These are phyloP conservation scores for Dentipellis fragilis DNA, from an alignment of 768 basidiomycete species.

Conservation along the genomic window DNA sequence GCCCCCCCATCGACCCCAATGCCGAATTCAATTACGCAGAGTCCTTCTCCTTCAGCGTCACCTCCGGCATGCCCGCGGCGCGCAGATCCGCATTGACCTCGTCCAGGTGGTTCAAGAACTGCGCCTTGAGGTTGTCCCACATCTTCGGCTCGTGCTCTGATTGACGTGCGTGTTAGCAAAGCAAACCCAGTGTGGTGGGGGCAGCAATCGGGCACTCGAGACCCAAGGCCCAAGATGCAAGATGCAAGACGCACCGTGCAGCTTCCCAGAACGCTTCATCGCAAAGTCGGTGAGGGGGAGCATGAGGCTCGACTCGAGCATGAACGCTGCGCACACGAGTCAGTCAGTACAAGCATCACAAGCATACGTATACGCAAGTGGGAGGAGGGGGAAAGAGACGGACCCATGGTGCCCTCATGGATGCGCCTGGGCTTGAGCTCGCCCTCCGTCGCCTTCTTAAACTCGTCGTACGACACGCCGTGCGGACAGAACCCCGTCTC, in stretches of 20 bases:
- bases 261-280: too few relatives aligned
- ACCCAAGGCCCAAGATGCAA: too few relatives aligned
- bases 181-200: constrained; percentile 52
- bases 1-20: too few relatives aligned
- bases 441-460: constrained; percentile 43
- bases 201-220: constrained; percentile 57
- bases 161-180: constrained; percentile 40
- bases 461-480: constrained; percentile 57
- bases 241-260: too few relatives aligned
- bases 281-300: too few relatives aligned
- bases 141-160: constrained; percentile 54
- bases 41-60: background rate
- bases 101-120: constrained; percentile 49
- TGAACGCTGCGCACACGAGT: too few relatives aligned
- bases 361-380: background rate
- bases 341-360: too few relatives aligned
- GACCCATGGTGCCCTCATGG: constrained; percentile 44
- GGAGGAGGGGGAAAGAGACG: constrained; percentile 6
- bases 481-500: constrained; percentile 59
- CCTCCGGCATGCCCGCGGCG: background rate
- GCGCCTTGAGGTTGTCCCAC: constrained; percentile 51
- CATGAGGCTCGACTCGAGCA: too few relatives aligned
- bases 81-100: constrained; percentile 32
- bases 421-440: constrained; percentile 42
- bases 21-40: too few relatives aligned